phyloP scores from a whole-genome alignment of 306 rosid genomes.

The peach (Prunus persica) region Prunus_persica_NCBIv2 NC_034009.1:1040001-1040500 shows the following conservation, averaged over 20 bases:
- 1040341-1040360: background rate
- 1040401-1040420: background rate
- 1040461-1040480: background rate
- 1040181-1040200: background rate
- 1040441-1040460: background rate
- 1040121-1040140: background rate
- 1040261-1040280: constrained; percentile 76
- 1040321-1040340: constrained; percentile 44
- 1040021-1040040: constrained; percentile 78
- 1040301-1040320: constrained; percentile 66
- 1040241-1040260: constrained; percentile 8
- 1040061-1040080: constrained; percentile 66
- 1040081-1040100: constrained; percentile 76
- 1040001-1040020: constrained; percentile 62
- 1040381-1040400: background rate
- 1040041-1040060: constrained; percentile 57
- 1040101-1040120: constrained; percentile 85
- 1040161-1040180: background rate
- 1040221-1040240: background rate
- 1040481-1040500: constrained; percentile 5
- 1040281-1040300: constrained; percentile 79
- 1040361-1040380: background rate
- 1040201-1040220: background rate
- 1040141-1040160: background rate
- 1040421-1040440: background rate